Percentiles rank a stretch among this genome's conserved stretches.
These are phyloP conservation scores for Pelargonium fulgidum DNA, from an alignment of 441 rosid genomes.

Conservation along the genomic window DNA sequence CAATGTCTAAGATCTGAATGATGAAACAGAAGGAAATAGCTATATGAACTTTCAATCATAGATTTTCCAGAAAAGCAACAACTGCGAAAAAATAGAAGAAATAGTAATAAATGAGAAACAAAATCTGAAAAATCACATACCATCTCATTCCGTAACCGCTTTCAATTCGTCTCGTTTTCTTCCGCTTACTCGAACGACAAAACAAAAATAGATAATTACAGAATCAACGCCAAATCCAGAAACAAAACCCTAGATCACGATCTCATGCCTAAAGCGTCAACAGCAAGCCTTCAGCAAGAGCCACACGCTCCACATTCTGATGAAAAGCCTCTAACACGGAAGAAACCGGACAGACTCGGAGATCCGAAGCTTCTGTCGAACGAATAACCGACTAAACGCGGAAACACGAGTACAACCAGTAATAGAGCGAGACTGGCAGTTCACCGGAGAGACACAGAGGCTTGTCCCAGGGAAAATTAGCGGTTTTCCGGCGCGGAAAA, in stretches of 20 bases:
- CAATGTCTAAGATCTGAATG: constrained; percentile 45
- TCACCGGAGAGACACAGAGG: background rate
- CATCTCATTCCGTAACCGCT: constrained; percentile 77
- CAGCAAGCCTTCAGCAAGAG: constrained; percentile 27
- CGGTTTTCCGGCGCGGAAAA: background rate
- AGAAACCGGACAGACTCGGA: background rate
- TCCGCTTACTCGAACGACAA: constrained; percentile 20
- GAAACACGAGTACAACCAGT: background rate
- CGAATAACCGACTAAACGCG: background rate
- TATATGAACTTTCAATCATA: constrained; percentile 16
- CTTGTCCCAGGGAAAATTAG: background rate
- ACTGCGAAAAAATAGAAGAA: background rate
- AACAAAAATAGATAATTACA: constrained; percentile 22
- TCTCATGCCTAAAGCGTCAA: constrained; percentile 33
- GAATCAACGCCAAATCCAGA: constrained; percentile 22
- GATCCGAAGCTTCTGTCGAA: background rate
- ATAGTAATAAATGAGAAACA: background rate
- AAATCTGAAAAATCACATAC: constrained; percentile 36
- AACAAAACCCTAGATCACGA: constrained; percentile 73
- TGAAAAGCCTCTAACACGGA: background rate
- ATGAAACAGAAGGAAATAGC: constrained; percentile 17
- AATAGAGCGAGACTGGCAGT: background rate
- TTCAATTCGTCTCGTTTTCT: constrained; percentile 50
- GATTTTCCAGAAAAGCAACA: constrained; percentile 6
- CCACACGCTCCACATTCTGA: constrained; percentile 14